Evolutionary conservation across 2,329 filamentous ascomycete genomes (phyloP).

Genomic region (Capronia coronata): DNA sequence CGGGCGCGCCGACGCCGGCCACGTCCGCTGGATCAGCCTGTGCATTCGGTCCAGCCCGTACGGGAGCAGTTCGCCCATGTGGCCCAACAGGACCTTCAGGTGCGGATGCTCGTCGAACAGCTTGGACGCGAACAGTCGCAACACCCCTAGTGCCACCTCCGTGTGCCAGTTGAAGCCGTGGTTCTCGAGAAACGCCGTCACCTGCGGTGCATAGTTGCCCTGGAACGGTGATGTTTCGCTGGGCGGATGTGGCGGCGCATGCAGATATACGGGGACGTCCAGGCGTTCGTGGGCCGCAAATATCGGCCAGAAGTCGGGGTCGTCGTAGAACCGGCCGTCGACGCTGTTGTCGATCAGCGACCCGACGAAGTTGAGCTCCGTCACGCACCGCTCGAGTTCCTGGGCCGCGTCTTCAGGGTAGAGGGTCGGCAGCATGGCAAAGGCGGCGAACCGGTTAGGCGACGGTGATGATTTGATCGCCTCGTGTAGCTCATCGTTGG

Average conservation of each 20-base stretch:
- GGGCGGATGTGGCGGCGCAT: conserved; percentile 34
- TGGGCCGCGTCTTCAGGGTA: conserved; percentile 34
- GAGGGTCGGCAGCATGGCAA: conserved; percentile 40
- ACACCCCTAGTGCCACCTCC: conserved; percentile 34
- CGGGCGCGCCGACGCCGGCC: conserved; percentile 23
- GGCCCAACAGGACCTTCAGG: conserved; percentile 51
- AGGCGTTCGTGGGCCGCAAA: conserved; percentile 41
- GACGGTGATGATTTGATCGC: conserved; percentile 31
- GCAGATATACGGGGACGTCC: conserved; percentile 48
- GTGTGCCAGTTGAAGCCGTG: conserved; percentile 33
- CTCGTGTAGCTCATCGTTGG: conserved; percentile 23
- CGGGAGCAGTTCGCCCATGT: conserved; percentile 50
- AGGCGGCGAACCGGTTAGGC: conserved; percentile 36
- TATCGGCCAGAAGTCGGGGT: conserved; percentile 39
- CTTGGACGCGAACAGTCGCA: conserved; percentile 46
- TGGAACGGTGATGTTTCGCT: conserved; percentile 30
- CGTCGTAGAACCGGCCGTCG: conserved; percentile 39
- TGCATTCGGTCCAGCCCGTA: conserved; percentile 46
- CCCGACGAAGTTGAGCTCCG: conserved; percentile 43
- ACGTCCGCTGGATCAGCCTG: conserved; percentile 16
- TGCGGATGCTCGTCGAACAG: conserved; percentile 51
- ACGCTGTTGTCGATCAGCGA: conserved; percentile 41
- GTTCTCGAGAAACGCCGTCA: conserved; percentile 18
- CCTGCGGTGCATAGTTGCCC: conserved; percentile 17
- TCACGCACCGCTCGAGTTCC: conserved; percentile 38